Conservation (phyloP, 2,329 filamentous ascomycete species). For the Beauveria scarabaeidicola region DNA sequence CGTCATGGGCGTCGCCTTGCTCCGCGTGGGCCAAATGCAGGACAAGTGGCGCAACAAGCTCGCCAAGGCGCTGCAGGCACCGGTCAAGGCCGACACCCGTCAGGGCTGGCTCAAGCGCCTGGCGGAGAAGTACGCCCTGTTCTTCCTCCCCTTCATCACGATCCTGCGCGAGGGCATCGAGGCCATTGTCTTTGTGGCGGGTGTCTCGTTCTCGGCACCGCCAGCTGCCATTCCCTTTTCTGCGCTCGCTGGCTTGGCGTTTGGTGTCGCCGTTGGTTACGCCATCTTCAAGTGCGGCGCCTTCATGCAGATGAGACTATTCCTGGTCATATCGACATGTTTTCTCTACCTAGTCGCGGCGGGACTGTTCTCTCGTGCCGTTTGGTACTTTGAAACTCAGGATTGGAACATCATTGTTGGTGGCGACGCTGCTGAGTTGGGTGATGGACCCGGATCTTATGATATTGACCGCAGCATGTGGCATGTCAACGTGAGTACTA, state of each 20-base stretch:
- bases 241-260: constrained; percentile 62
- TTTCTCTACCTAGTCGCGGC: constrained; percentile 78
- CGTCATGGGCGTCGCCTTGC: constrained; percentile 68
- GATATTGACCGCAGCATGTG: constrained; percentile 71
- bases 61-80: constrained; percentile 54
- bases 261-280: constrained; percentile 60
- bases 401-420: constrained; percentile 59
- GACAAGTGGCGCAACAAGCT: constrained; percentile 85
- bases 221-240: constrained; percentile 71
- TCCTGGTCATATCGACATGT: constrained; percentile 72
- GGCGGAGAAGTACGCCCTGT: constrained; percentile 76
- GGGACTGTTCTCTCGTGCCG: constrained; percentile 67
- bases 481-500: constrained; percentile 63
- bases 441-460: constrained; percentile 63
- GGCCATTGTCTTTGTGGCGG: constrained; percentile 80
- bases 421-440: constrained; percentile 42
- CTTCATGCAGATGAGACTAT: constrained; percentile 50
- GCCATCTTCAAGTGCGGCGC: constrained; percentile 64
- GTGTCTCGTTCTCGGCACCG: constrained; percentile 68
- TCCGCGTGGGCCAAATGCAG: constrained; percentile 75
- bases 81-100: constrained; percentile 35
- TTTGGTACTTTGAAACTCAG: constrained; percentile 70
- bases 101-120: constrained; percentile 48
- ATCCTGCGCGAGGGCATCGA: constrained; percentile 82
- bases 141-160: constrained; percentile 76